A percentile compares a stretch with the other conserved stretches of the same genome.
Conservation (phyloP, 2,329 filamentous ascomycete species). For the Venturiaceae sp. region DNA sequence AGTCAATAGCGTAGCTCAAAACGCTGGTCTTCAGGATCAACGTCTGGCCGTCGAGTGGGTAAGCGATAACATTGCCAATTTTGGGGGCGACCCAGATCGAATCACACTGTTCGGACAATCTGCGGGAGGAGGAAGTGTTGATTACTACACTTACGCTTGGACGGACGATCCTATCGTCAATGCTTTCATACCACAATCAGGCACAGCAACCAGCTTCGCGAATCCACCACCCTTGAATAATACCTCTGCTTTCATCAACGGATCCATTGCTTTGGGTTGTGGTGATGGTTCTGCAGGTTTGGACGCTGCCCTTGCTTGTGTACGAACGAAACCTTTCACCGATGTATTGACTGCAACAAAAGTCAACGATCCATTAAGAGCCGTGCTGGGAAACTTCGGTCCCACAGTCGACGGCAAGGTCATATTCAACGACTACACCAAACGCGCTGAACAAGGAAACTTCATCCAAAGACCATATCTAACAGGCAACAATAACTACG, state of each 20-base stretch:
- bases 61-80: conserved; percentile 13
- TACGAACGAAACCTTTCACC: not conserved
- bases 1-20: conserved; percentile 5
- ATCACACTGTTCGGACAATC: conserved; percentile 12
- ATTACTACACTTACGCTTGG: conserved; percentile 9
- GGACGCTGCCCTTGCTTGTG: not conserved
- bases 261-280: not conserved
- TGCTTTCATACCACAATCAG: conserved; percentile 10
- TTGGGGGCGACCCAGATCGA: no score
- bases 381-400: not conserved
- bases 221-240: not conserved
- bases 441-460: not conserved
- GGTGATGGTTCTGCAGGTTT: not conserved
- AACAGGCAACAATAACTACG: conserved; percentile 1
- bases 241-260: not conserved
- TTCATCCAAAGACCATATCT: conserved; percentile 3
- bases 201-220: not conserved
- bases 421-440: not conserved
- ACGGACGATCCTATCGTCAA: conserved; percentile 10
- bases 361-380: not conserved
- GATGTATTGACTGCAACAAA: not conserved
- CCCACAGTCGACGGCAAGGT: not conserved
- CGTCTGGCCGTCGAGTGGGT: conserved; percentile 16
- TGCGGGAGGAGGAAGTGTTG: conserved; percentile 14
- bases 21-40: conserved; percentile 15